A percentile compares a stretch with the other conserved stretches of the same genome.
Evolutionary conservation across 257 asterid species (phyloP).

Genomic region (Scutellaria barbata): DNA sequence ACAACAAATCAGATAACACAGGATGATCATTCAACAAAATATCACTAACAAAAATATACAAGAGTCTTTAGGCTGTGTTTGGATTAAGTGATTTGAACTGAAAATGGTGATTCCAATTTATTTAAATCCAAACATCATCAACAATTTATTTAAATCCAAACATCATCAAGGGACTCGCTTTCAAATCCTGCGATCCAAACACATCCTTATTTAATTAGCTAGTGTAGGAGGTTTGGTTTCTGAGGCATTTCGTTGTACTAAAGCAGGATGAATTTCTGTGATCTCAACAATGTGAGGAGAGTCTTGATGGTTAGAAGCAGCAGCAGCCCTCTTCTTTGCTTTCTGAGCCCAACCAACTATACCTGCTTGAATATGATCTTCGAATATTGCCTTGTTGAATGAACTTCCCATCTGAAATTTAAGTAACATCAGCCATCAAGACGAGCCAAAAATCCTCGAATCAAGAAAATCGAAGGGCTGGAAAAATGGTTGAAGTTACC

Average conservation of each 20-base stretch:
- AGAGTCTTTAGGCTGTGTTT: too few relatives aligned
- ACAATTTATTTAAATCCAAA: too few relatives aligned
- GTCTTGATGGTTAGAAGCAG: slow-evolving; percentile 40
- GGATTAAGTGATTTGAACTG: too few relatives aligned
- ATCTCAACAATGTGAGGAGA: slow-evolving; percentile 34
- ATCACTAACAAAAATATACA: too few relatives aligned
- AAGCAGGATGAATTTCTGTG: slow-evolving; percentile 27
- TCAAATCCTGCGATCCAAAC: too few relatives aligned
- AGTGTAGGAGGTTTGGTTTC: slow-evolving; percentile 20
- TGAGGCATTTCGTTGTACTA: slow-evolving; percentile 32
- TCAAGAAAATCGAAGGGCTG: neutral
- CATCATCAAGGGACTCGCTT: too few relatives aligned
- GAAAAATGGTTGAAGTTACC: slow-evolving; percentile 35
- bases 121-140: too few relatives aligned
- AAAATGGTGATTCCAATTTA: too few relatives aligned
- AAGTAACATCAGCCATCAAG: neutral
- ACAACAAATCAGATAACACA: too few relatives aligned
- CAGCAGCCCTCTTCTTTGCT: slow-evolving; percentile 48
- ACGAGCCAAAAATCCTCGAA: neutral
- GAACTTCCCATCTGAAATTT: slow-evolving; percentile 69
- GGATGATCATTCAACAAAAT: too few relatives aligned
- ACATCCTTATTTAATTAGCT: neutral
- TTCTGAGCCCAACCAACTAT: slow-evolving; percentile 63
- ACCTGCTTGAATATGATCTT: slow-evolving; percentile 58
- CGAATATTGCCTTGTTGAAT: slow-evolving; percentile 68